These are phyloP conservation scores for Odonthalia washingtoniensis DNA, from an alignment of 31 red algal genomes.

Conservation along the genomic window DNA sequence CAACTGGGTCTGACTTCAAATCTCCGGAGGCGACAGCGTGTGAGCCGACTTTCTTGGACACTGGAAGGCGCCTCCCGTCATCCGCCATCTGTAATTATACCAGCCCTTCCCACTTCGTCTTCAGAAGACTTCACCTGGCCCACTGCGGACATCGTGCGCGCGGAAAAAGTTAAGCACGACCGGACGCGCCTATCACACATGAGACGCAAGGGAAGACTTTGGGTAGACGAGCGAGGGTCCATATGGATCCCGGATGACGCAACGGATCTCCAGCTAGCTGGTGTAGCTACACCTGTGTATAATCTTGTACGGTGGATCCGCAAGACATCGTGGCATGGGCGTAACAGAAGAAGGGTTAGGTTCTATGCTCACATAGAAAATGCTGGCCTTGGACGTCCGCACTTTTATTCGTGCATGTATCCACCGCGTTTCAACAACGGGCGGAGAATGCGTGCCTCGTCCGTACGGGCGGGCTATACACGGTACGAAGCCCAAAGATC, in stretches of 20 bases:
- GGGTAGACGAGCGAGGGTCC: not conserved
- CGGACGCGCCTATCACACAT: not conserved
- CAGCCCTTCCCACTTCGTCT: not conserved
- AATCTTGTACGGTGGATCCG: not conserved
- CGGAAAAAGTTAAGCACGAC: not conserved
- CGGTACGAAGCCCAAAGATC: too few species aligned
- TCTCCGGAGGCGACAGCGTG: not conserved
- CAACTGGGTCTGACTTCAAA: not conserved
- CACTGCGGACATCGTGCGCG: not conserved
- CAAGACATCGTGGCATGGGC: not conserved
- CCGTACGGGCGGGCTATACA: too few species aligned
- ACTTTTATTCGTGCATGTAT: constrained; percentile 23
- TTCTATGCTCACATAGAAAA: not conserved
- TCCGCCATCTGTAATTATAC: not conserved
- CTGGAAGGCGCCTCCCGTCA: not conserved
- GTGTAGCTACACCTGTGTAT: not conserved
- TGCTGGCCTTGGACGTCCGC: not conserved
- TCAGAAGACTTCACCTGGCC: not conserved
- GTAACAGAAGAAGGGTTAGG: not conserved
- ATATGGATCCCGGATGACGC: not conserved
- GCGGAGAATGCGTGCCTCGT: too few species aligned
- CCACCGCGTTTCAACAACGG: constrained; percentile 23
- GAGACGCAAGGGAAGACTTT: not conserved
- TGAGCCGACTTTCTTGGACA: not conserved
- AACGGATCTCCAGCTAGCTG: not conserved